Base-by-base conservation (phyloP, 306 rosid species). In the Lathyrus aphaca region DNA sequence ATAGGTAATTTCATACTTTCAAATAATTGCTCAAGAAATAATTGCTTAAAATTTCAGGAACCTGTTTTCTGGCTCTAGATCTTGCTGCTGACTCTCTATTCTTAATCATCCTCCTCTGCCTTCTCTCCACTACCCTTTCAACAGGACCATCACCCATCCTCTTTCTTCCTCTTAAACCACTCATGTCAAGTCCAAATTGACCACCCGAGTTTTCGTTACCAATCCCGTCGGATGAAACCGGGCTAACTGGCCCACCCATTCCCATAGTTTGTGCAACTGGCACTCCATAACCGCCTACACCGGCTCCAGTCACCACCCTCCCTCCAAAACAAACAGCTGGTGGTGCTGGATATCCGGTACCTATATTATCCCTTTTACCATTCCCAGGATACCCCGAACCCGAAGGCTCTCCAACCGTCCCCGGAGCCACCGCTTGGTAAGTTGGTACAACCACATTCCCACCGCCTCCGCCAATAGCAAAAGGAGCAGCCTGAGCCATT, bases 91-190 rank as follows among this genome's bases (percentile, higher is more conserved):
- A 94, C 43, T 94, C 98, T 74, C 98, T 82, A 61, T 90, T 94
- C 88, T 94, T 90, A 18, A 94, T 94, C 98, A 94, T 94, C 81
- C 97, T 90, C 68, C 98, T 88, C 37, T 94, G 97, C 74, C 98
- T 84, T 76, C 98, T 87, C 86, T 94, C 98, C 19, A 90, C 98
- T 25, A 90, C 94, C 57, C 81, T 94, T 53, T 90, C 98, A 58
- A 94, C 90, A 3, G 88, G 91, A 57, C 97, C 98, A 69, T 91
- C 96, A 3, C 80, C 51, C 0, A 85, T 60, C 64, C 98, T 77
- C 89, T 90, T 90, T 54, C 92, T 84, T 30, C 98, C 95, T 64
- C 96, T 82, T 13, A 87, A 13, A 55, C 69, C 83, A 57, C 84
- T 87, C 81, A 85, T 81, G 10, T 81, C 96, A 76, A 93, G 54